phyloP scores from a whole-genome alignment of 1,284 basidiomycete genomes.

The Trichosporon sp. region DNA sequence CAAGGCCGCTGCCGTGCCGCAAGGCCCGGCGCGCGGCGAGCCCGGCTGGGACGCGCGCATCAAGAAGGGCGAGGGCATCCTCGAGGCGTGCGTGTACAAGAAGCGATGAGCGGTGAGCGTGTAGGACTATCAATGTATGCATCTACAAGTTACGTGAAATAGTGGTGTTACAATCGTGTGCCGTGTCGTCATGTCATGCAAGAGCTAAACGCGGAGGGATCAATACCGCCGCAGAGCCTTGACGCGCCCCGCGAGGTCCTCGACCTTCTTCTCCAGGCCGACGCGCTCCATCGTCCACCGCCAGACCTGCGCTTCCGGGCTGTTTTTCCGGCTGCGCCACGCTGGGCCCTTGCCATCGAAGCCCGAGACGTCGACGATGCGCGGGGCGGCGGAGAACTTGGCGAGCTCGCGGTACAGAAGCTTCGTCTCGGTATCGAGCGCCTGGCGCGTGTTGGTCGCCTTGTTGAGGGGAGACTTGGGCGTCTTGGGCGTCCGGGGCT shows the following conservation, averaged over 20 bases:
- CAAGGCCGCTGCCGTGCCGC: conserved; percentile 57
- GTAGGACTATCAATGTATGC: conserved; percentile 30
- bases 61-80: conserved; percentile 58
- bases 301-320: conserved; percentile 70
- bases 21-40: conserved; percentile 49
- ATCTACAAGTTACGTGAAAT: background rate
- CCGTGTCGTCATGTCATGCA: background rate
- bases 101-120: conserved; percentile 69
- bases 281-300: conserved; percentile 70
- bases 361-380: conserved; percentile 73
- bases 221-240: conserved; percentile 9
- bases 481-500: conserved; percentile 43
- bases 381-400: conserved; percentile 68
- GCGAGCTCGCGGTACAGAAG: conserved; percentile 76
- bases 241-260: conserved; percentile 54
- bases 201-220: background rate
- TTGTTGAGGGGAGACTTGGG: conserved; percentile 26
- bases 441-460: conserved; percentile 54
- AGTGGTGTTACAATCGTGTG: background rate
- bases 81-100: conserved; percentile 97
- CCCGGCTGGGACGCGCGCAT: conserved; percentile 64
- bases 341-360: conserved; percentile 36
- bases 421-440: conserved; percentile 72
- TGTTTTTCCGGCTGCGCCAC: conserved; percentile 72
- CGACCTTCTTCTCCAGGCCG: conserved; percentile 62